phyloP scores from a whole-genome alignment of 2,329 filamentous ascomycete species.

The Botrytis galanthina region DNA sequence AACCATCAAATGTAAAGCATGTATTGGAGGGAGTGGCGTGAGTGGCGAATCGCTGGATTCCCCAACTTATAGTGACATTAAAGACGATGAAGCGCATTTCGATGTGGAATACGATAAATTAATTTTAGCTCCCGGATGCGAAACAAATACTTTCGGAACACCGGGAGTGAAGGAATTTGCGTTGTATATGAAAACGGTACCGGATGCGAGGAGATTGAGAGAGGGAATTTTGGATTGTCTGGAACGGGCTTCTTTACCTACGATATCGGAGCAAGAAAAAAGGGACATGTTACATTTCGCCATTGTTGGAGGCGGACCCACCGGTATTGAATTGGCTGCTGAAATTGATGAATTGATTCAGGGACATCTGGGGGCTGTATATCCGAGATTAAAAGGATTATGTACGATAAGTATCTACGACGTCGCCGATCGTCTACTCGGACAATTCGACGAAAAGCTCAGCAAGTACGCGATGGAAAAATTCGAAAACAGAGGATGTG shows the following conservation, averaged over 20 bases:
- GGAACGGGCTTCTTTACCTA: constrained; percentile 65
- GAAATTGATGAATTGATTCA: constrained; percentile 45
- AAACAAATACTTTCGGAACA: constrained; percentile 32
- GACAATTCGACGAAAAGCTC: constrained; percentile 43
- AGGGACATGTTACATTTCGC: constrained; percentile 67
- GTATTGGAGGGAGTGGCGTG: constrained; percentile 10
- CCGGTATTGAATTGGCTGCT: constrained; percentile 48
- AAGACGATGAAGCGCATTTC: constrained; percentile 34
- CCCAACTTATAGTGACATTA: background rate
- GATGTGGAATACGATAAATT: constrained; percentile 43
- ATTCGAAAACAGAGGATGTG: constrained; percentile 38
- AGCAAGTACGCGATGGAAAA: constrained; percentile 44
- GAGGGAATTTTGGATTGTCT: constrained; percentile 43
- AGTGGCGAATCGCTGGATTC: background rate
- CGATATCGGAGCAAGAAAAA: constrained; percentile 53
- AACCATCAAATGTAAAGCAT: constrained; percentile 38
- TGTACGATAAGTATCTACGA: constrained; percentile 46
- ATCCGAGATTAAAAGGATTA: constrained; percentile 43
- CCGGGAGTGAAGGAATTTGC: constrained; percentile 29
- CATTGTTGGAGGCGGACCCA: constrained; percentile 68
- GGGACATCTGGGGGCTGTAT: constrained; percentile 41
- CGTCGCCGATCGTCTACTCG: constrained; percentile 43
- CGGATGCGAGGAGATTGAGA: constrained; percentile 32
- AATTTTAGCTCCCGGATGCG: constrained; percentile 44
- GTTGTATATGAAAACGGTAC: constrained; percentile 34